Evolutionary conservation across 768 basidiomycete genomes (phyloP), one percentile per base, ranked within the genome.

Genomic region (Kwoniella pini): DNA sequence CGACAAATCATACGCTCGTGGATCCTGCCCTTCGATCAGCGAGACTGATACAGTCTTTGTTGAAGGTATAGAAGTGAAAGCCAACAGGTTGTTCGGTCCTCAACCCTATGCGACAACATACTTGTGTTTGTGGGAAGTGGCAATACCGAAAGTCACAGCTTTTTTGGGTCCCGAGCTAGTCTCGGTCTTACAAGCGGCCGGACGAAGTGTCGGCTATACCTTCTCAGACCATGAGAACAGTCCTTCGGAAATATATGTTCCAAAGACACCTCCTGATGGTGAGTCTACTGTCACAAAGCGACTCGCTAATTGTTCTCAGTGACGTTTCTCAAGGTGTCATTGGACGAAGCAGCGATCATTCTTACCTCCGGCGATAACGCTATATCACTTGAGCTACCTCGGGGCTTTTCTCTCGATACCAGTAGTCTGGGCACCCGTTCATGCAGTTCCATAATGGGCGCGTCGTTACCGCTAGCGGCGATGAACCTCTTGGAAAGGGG

Each of bases 61-160:
- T 17, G 84, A 85, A 64, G 82, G 85, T 82, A 76, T 94, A 65
- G 84, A 90, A 62, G 84, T 98, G 48, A 85, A 85, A 13, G 87
- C 90, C 1, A 85, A 96, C 72, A 85, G 94, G 24, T 80, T 98
- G 11, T 95, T 96, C 71, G 95, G 95, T 7, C 90, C 90, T 12
- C 85, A 86, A 59, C 95, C 95, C 6, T 84, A 85, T 2, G 89
- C 89, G 0, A 79, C 88, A 1, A 87, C 91, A 1, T 98, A 98
- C 71, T 81, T 95, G 4, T 97, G 94, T 73, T 84, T 96, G 13
- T 98, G 95, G 95, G 91, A 95, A 70, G 84, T 94, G 44, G 80
- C 80, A n/a, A 33, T 92, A 17, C 91, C 91, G 5, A 73, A 81
- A 31, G 72, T 90, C 46, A 86, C 85, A 68, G 82, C 82, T 0